A percentile compares a stretch with the other conserved stretches of the same genome.
These are phyloP conservation scores for Beta corolliflora DNA, from an alignment of 179 eudicot genomes.

Conservation along the genomic window DNA sequence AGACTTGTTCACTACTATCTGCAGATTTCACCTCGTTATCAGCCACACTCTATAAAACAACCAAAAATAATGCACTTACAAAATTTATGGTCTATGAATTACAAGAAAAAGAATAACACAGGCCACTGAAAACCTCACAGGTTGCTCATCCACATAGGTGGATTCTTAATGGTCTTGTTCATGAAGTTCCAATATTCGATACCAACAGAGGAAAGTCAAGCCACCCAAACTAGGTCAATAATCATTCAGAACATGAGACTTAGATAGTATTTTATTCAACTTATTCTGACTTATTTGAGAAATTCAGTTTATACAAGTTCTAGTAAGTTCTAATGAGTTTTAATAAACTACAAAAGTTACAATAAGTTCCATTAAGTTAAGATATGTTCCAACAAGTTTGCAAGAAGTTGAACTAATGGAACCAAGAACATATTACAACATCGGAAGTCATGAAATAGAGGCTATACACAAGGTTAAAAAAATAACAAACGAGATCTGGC, in stretches of 20 bases:
- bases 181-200: neutral
- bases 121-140: neutral
- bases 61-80: conserved; percentile 8
- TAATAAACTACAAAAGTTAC: too few relatives aligned
- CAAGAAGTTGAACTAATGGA: too few relatives aligned
- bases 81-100: conserved; percentile 1
- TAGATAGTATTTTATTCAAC: too few relatives aligned
- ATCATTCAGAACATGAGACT: neutral
- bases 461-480: too few relatives aligned
- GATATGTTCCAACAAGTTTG: too few relatives aligned
- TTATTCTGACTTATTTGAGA: too few relatives aligned
- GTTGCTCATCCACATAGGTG: neutral
- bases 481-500: too few relatives aligned
- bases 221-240: neutral
- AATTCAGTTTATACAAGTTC: too few relatives aligned
- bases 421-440: too few relatives aligned
- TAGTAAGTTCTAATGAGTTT: too few relatives aligned
- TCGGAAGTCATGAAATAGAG: too few relatives aligned
- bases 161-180: neutral
- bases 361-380: too few relatives aligned
- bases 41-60: conserved; percentile 28
- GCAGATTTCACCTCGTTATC: conserved; percentile 34
- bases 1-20: conserved; percentile 26
- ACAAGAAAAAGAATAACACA: neutral
- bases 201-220: neutral